A percentile compares a stretch with the other conserved stretches of the same genome.
Evolutionary conservation across 768 basidiomycete species (phyloP).

Genomic region (Rhizopogon vinicolor): DNA sequence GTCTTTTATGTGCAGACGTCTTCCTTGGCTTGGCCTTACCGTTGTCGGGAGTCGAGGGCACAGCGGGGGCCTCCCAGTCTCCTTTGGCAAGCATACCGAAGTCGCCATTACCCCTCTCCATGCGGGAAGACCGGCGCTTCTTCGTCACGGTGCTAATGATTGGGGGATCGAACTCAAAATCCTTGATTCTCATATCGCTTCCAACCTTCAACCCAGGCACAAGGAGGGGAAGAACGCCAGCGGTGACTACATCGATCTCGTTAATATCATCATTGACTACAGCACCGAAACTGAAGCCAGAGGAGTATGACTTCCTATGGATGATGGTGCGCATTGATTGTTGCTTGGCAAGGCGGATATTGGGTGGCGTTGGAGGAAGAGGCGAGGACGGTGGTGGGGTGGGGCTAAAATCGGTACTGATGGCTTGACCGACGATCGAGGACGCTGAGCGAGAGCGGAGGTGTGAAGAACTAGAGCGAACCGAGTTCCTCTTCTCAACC

Average conservation of each 20-base stretch:
- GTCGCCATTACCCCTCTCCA: constrained; percentile 12
- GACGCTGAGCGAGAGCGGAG: constrained; percentile 60
- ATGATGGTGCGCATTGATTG: constrained; percentile 34
- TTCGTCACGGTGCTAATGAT: constrained; percentile 30
- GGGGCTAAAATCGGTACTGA: constrained; percentile 35
- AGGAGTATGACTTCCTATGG: constrained; percentile 62
- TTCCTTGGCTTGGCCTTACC: constrained; percentile 34
- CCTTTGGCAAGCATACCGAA: constrained; percentile 24
- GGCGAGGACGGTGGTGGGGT: constrained; percentile 62
- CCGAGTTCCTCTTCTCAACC: constrained; percentile 23
- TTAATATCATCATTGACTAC: constrained; percentile 47
- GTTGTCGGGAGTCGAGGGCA: constrained; percentile 60
- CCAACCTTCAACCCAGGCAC: constrained; percentile 63
- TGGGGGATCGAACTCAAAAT: constrained; percentile 36
- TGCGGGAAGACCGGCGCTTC: constrained; percentile 19
- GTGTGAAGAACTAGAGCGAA: constrained; percentile 32
- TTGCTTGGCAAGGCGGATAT: constrained; percentile 52
- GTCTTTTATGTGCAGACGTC: constrained; percentile 50
- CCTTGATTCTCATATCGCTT: constrained; percentile 48
- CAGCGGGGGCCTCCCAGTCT: constrained; percentile 51
- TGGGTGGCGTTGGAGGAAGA: constrained; percentile 73
- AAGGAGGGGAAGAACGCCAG: constrained; percentile 61
- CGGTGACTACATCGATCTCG: constrained; percentile 69
- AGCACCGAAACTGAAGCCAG: constrained; percentile 57
- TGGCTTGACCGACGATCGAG: constrained; percentile 39